A percentile compares a stretch with the other conserved stretches of the same genome.
Conservation (phyloP, 164 flowering plant genomes). For the Berberis thunbergii region DNA sequence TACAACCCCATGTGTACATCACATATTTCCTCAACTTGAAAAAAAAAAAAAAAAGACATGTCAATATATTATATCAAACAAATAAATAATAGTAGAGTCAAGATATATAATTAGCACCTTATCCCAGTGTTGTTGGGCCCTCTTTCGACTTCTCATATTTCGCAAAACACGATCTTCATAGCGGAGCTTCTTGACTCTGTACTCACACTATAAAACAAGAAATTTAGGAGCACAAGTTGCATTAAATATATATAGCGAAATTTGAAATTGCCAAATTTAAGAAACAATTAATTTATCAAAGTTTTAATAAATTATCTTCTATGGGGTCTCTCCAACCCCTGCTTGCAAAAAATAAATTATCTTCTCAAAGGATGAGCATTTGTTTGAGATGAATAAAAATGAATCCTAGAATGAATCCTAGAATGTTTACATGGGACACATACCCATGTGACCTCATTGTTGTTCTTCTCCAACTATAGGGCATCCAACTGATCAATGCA, state of each 20-base stretch:
- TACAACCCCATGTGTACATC: slow-evolving; percentile 63
- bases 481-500: too few species aligned
- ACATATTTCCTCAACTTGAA: slow-evolving; percentile 86
- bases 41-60: slow-evolving; percentile 4
- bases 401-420: too few species aligned
- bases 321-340: too few species aligned
- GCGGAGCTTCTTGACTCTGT: slow-evolving; percentile 72
- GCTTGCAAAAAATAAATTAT: too few species aligned
- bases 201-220: slow-evolving; percentile 53
- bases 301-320: too few species aligned
- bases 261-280: too few species aligned
- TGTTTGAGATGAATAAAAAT: too few species aligned
- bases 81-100: neutral
- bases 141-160: slow-evolving; percentile 55
- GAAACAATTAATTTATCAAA: too few species aligned
- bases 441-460: too few species aligned
- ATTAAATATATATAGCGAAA: neutral
- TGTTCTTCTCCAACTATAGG: too few species aligned
- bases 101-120: slow-evolving; percentile 36
- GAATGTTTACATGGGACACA: too few species aligned
- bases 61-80: neutral
- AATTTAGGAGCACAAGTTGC: slow-evolving; percentile 9
- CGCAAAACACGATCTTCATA: slow-evolving; percentile 63
- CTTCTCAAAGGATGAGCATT: too few species aligned
- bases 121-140: slow-evolving; percentile 77